These are phyloP conservation scores for Heliosperma pusillum DNA, from an alignment of 148 eudicot genomes.

Conservation along the genomic window DNA sequence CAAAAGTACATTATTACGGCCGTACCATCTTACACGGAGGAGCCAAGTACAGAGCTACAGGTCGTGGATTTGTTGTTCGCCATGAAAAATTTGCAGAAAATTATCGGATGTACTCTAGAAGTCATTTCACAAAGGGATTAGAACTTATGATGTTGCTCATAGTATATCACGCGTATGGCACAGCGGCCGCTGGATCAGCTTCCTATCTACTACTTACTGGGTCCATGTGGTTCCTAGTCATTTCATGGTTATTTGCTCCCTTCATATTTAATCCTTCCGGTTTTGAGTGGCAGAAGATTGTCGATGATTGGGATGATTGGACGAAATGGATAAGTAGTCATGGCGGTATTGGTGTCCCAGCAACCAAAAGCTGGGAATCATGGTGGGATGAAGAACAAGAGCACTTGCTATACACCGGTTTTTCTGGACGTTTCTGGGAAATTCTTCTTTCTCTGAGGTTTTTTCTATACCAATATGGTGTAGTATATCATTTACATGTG, in stretches of 20 bases:
- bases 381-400: slow-evolving; percentile 92
- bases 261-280: slow-evolving; percentile 81
- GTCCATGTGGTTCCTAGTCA: slow-evolving; percentile 79
- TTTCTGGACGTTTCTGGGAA: slow-evolving; percentile 53
- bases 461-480: slow-evolving; percentile 67
- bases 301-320: slow-evolving; percentile 85
- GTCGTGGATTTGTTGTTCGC: slow-evolving; percentile 77
- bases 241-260: slow-evolving; percentile 74
- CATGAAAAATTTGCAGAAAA: slow-evolving; percentile 83
- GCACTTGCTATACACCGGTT: slow-evolving; percentile 56
- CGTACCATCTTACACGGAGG: slow-evolving; percentile 85
- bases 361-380: slow-evolving; percentile 82
- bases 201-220: slow-evolving; percentile 48
- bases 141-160: slow-evolving; percentile 64
- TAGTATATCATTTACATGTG: slow-evolving; percentile 70
- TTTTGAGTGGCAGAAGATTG: slow-evolving; percentile 87
- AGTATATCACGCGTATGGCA: slow-evolving; percentile 50
- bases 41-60: slow-evolving; percentile 84
- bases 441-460: slow-evolving; percentile 60
- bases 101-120: slow-evolving; percentile 77
- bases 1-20: slow-evolving; percentile 68
- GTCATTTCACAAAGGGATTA: slow-evolving; percentile 71
- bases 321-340: slow-evolving; percentile 64
- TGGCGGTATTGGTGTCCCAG: slow-evolving; percentile 78
- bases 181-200: slow-evolving; percentile 32